Evolutionary conservation across 208 protist genomes (phyloP), one percentile per base, ranked within the genome.

Genomic region (Naegleria fowleri): DNA sequence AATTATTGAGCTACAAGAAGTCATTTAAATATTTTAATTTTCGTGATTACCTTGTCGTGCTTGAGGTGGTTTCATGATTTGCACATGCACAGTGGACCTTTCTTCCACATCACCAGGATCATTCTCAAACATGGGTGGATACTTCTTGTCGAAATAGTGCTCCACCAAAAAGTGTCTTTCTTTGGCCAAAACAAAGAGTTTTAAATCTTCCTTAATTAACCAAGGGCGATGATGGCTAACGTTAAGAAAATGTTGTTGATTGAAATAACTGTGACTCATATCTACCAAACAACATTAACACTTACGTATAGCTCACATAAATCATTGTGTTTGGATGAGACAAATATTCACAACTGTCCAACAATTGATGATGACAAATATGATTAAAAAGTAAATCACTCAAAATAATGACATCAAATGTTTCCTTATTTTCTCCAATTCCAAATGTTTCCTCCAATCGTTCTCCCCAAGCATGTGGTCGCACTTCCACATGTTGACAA

Each of bases 51-150:
- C n/a, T n/a, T n/a, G n/a, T n/a, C n/a, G n/a, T n/a, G n/a, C n/a
- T n/a, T n/a, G n/a, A n/a, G n/a, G n/a, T n/a, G 43, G 55, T 67
- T 19, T 4, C 55, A 67, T 67, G 11, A 67, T 67, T 67, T 67
- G 55, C 11, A 84, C 38, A 33, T 84, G 76, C 11, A 84, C 76
- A 38, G 76, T 84, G 3, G 33, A 41, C 29, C 76, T 19, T 41
- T 41, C 76, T 36, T 84, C 76, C 0, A 41, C 76, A 16, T 84
- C 76, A 41, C 76, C 76, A 38, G 83, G 83, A 51, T 87, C 83
- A 19, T 87, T 51, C 11, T 40, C 39, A 87, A 87, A 87, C 83
- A 87, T 87, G 29, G 41, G 29, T 52, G 83, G 83, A 87, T 87
- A 87, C 41, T 87, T 87, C 29, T 48, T 25, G 6, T 51, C 83